phyloP scores from a whole-genome alignment of 441 rosid genomes.

The Rhodomyrtus psidioides region DNA sequence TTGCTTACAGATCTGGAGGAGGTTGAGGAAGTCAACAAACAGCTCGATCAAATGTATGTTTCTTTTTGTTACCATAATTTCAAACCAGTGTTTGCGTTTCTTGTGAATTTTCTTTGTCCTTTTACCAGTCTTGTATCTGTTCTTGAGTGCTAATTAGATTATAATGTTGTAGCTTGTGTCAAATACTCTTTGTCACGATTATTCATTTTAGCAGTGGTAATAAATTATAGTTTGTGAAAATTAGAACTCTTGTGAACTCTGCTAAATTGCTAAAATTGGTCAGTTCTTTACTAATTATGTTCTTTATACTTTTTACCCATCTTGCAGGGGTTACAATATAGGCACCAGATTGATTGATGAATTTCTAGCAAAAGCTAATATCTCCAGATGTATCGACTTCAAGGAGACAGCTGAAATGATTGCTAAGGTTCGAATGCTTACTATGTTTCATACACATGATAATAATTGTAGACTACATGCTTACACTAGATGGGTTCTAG shows the following conservation, averaged over 20 bases:
- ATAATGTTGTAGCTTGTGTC: not conserved
- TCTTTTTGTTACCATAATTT: not conserved
- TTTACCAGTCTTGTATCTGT: not conserved
- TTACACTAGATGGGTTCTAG: not conserved
- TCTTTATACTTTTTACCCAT: not conserved
- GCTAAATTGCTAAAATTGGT: not conserved
- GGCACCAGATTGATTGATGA: slow-evolving; percentile 81
- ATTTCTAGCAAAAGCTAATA: slow-evolving; percentile 83
- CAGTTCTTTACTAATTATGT: not conserved
- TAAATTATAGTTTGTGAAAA: not conserved
- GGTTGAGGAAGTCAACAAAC: slow-evolving; percentile 91
- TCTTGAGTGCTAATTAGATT: not conserved
- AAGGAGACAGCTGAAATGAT: slow-evolving; percentile 84
- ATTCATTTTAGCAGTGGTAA: not conserved
- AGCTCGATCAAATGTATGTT: slow-evolving; percentile 83
- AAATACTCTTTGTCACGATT: not conserved
- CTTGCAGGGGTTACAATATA: slow-evolving; percentile 84
- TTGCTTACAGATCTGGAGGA: slow-evolving; percentile 92
- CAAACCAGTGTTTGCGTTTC: not conserved
- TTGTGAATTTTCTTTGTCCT: not conserved
- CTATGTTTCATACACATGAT: not conserved
- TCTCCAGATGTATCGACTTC: slow-evolving; percentile 79
- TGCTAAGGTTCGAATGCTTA: slow-evolving; percentile 52
- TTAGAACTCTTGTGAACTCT: not conserved
- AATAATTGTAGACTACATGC: not conserved